Evolutionary conservation across 164 flowering plant genomes (phyloP).

Genomic region (Vitis amurensis): DNA sequence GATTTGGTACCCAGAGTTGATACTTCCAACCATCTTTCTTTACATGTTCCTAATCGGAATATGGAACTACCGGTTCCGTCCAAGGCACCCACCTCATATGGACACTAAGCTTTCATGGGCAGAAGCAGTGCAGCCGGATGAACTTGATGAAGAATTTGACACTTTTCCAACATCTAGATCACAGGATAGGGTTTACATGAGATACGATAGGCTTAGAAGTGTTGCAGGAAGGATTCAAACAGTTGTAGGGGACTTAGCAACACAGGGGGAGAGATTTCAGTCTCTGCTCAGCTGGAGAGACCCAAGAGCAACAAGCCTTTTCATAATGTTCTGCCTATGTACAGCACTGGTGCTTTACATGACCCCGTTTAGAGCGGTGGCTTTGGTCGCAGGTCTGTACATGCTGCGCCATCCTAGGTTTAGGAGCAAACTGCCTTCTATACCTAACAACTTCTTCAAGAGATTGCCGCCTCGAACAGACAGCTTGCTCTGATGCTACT

Average conservation of each 20-base stretch:
- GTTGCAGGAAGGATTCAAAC: slow-evolving; percentile 64
- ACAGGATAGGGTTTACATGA: slow-evolving; percentile 41
- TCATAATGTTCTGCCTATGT: slow-evolving; percentile 43
- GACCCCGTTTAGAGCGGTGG: slow-evolving; percentile 57
- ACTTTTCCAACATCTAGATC: slow-evolving; percentile 53
- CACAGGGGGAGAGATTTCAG: slow-evolving; percentile 64
- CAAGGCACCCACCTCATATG: slow-evolving; percentile 60
- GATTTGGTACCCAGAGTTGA: slow-evolving; percentile 58
- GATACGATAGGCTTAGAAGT: slow-evolving; percentile 58
- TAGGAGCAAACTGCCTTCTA: slow-evolving; percentile 66
- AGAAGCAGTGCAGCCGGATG: slow-evolving; percentile 53
- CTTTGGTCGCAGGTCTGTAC: slow-evolving; percentile 52
- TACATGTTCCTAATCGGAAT: slow-evolving; percentile 62
- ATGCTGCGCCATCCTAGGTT: slow-evolving; percentile 66
- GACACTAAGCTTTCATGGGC: slow-evolving; percentile 60
- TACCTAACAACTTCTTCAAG: slow-evolving; percentile 73
- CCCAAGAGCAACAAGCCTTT: slow-evolving; percentile 57
- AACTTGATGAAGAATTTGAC: slow-evolving; percentile 63
- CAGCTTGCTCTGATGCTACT: slow-evolving; percentile 18
- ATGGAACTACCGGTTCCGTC: slow-evolving; percentile 56
- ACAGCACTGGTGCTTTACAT: slow-evolving; percentile 50
- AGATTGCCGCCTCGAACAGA: slow-evolving; percentile 61
- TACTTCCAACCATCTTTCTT: slow-evolving; percentile 52
- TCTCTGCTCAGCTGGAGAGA: slow-evolving; percentile 62
- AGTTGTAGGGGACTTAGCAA: slow-evolving; percentile 61